phyloP scores from a whole-genome alignment of 2,329 filamentous ascomycete species.

The Arachnomyces sp. region DNA sequence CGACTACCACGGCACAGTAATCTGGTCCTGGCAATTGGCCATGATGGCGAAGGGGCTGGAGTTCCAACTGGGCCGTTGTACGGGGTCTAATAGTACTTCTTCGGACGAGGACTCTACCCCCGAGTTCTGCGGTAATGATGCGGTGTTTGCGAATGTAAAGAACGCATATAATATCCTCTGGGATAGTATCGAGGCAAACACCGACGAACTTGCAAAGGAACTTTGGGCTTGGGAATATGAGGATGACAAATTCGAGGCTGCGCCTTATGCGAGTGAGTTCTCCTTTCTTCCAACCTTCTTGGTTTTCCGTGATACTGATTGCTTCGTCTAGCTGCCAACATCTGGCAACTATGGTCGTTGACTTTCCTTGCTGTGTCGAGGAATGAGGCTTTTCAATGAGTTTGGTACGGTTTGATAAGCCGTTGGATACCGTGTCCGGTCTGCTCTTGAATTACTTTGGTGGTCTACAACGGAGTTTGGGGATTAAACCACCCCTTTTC shows the following conservation, averaged over 20 bases:
- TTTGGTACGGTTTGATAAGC: too few species aligned
- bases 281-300: constrained; percentile 5
- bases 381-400: constrained; percentile 20
- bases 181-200: constrained; percentile 54
- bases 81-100: constrained; percentile 7
- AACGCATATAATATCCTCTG: constrained; percentile 54
- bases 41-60: constrained; percentile 58
- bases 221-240: constrained; percentile 58
- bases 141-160: constrained; percentile 40
- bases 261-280: constrained; percentile 34
- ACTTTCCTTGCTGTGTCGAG: constrained; percentile 50
- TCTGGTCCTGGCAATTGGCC: constrained; percentile 59
- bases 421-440: too few species aligned
- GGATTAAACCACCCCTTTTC: too few species aligned
- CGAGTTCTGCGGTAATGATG: constrained; percentile 44
- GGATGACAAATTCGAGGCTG: constrained; percentile 41
- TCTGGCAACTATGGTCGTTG: constrained; percentile 53
- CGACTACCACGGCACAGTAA: constrained; percentile 57
- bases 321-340: constrained; percentile 41
- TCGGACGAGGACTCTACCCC: constrained; percentile 18
- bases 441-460: too few species aligned
- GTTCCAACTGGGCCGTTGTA: constrained; percentile 50
- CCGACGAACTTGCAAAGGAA: constrained; percentile 46
- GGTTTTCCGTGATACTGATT: constrained; percentile 5
- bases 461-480: too few species aligned